Conservation (phyloP, 345 rosid genomes). For the Citrus glauca region DNA sequence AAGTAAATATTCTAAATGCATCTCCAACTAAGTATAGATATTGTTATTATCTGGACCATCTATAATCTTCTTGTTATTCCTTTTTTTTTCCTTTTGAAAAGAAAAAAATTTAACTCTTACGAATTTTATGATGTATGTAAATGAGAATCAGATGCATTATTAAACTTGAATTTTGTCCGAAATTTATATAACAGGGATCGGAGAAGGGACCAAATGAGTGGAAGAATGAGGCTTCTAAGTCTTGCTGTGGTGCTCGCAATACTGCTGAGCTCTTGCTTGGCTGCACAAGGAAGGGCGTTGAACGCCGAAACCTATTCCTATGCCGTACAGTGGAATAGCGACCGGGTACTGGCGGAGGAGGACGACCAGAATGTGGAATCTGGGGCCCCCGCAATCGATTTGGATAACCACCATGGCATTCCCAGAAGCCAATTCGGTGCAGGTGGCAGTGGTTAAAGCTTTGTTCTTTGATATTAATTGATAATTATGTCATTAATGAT, state of each 20-base stretch:
- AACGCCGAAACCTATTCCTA: neutral
- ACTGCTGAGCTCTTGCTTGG: conserved; percentile 21
- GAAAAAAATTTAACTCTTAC: no score
- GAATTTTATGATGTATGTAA: no score
- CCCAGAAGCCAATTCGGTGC: conserved; percentile 16
- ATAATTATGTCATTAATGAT: neutral
- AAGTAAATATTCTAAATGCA: neutral
- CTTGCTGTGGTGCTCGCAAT: conserved; percentile 14
- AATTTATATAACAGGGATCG: neutral
- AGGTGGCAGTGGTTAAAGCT: conserved; percentile 4
- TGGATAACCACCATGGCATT: conserved; percentile 24
- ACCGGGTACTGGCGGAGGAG: neutral
- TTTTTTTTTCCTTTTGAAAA: no score
- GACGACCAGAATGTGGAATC: neutral
- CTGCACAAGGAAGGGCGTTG: neutral
- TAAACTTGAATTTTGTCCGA: neutral
- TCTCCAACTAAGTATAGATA: neutral
- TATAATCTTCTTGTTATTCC: no score
- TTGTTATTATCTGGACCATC: neutral
- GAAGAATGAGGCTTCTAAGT: conserved; percentile 21
- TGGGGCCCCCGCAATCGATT: neutral
- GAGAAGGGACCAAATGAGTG: neutral
- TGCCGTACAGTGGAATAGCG: neutral
- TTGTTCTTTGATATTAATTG: no score
- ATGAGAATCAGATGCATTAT: neutral